phyloP scores from a whole-genome alignment of 441 rosid species.

The Mallotus japonicus region DNA sequence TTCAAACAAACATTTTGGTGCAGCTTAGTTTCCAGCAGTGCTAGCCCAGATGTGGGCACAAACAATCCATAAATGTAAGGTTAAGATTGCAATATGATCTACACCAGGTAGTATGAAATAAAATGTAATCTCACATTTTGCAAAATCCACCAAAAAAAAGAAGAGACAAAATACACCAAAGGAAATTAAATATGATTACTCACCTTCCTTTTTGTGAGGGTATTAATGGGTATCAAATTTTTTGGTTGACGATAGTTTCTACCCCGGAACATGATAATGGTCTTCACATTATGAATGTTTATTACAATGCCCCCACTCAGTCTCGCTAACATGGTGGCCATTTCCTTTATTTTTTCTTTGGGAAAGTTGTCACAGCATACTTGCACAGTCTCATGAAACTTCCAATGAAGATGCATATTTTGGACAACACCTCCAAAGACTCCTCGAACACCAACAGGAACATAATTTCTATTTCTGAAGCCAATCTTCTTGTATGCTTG shows the following conservation, averaged over 20 bases:
- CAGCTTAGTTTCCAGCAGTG: neutral
- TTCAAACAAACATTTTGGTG: neutral
- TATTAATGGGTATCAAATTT: conserved; percentile 84
- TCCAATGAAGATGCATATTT: conserved; percentile 99
- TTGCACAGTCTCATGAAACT: conserved; percentile 98
- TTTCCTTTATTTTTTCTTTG: conserved; percentile 87
- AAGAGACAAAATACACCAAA: neutral
- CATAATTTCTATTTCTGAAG: conserved; percentile 85
- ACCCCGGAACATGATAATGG: conserved; percentile 95
- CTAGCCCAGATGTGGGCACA: neutral
- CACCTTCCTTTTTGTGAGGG: conserved; percentile 96
- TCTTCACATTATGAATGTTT: conserved; percentile 84
- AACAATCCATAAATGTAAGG: neutral
- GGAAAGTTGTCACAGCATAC: conserved; percentile 94
- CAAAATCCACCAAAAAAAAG: neutral
- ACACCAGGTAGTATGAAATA: neutral
- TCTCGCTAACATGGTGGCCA: conserved; percentile 89
- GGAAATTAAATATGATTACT: conserved; percentile 14
- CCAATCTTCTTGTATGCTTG: conserved; percentile 93
- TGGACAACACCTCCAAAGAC: conserved; percentile 99
- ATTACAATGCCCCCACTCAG: conserved; percentile 89
- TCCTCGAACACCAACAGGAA: conserved; percentile 97
- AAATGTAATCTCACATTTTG: neutral
- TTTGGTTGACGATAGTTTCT: conserved; percentile 97
- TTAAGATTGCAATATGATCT: neutral